phyloP scores from a whole-genome alignment of 352 stramenopile genomes.

The Pythium chondricola region DNA sequence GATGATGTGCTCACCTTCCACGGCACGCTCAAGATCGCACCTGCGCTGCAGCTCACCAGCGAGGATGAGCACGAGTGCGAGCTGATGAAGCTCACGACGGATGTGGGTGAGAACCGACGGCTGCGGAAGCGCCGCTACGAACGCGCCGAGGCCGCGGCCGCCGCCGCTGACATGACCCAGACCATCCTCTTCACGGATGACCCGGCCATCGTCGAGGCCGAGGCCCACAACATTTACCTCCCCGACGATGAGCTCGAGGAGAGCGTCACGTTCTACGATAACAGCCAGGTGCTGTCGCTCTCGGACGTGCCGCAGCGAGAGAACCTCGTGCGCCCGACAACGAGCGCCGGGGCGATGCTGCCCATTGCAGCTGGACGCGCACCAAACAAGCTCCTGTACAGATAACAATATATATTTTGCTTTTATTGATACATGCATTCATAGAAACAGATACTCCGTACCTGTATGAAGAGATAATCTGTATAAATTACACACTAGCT shows the following conservation, averaged over 20 bases:
- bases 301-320: slow-evolving; percentile 44
- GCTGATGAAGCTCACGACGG: slow-evolving; percentile 14
- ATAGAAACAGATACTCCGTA: too few relatives aligned
- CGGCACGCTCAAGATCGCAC: slow-evolving; percentile 39
- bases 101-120: slow-evolving; percentile 33
- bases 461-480: too few relatives aligned
- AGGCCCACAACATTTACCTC: slow-evolving; percentile 47
- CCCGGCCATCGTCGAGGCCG: slow-evolving; percentile 39
- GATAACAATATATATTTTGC: too few relatives aligned
- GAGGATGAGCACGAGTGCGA: slow-evolving; percentile 20
- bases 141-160: slow-evolving; percentile 34
- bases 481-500: too few relatives aligned
- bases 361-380: neutral
- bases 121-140: slow-evolving; percentile 35
- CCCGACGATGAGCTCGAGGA: slow-evolving; percentile 52
- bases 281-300: slow-evolving; percentile 63
- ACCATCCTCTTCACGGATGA: slow-evolving; percentile 77
- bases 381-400: too few relatives aligned
- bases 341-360: slow-evolving; percentile 27
- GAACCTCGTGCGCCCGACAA: slow-evolving; percentile 31
- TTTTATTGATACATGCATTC: too few relatives aligned
- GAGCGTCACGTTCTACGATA: slow-evolving; percentile 70
- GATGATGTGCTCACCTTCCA: slow-evolving; percentile 83
- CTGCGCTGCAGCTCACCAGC: slow-evolving; percentile 22
- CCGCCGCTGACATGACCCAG: slow-evolving; percentile 51